phyloP scores from a whole-genome alignment of 163 green algal species.

The Chloromonas sp. region DNA sequence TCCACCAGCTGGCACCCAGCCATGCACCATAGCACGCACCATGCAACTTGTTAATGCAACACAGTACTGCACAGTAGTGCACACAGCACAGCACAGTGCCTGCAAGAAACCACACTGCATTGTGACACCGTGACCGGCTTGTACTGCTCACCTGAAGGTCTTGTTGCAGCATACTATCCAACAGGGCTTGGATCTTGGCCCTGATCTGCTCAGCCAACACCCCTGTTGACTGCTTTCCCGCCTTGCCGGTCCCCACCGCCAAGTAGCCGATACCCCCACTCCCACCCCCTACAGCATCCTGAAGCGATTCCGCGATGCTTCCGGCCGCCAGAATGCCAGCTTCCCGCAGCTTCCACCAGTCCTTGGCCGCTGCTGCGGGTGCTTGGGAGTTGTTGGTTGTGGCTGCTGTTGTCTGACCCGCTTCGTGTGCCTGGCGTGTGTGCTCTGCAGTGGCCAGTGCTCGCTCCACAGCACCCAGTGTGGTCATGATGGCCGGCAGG shows the following conservation, averaged over 20 bases:
- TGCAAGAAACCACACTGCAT: too few species aligned
- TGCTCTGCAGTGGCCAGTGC: too few species aligned
- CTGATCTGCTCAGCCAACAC: neutral
- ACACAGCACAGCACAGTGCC: too few species aligned
- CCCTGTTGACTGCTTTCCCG: neutral
- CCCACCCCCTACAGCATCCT: neutral
- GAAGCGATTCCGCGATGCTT: neutral
- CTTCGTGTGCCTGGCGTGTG: too few species aligned
- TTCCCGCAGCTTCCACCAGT: neutral
- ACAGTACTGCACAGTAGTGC: too few species aligned
- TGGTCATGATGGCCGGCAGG: too few species aligned
- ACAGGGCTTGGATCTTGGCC: slow-evolving; percentile 13
- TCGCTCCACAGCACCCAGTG: too few species aligned
- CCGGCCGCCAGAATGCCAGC: neutral
- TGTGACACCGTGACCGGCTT: too few species aligned
- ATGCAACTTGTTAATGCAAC: too few species aligned
- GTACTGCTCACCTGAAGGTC: slow-evolving; percentile 42
- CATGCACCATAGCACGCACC: too few species aligned
- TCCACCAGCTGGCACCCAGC: too few species aligned
- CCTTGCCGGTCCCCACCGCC: neutral
- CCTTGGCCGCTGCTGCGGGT: slow-evolving; percentile 23
- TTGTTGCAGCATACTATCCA: slow-evolving; percentile 35
- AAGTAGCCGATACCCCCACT: neutral
- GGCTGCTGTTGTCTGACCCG: too few species aligned
- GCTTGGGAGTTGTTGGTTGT: slow-evolving; percentile 5